phyloP scores from a whole-genome alignment of 345 rosid species.

The Citrus australasica region DNA sequence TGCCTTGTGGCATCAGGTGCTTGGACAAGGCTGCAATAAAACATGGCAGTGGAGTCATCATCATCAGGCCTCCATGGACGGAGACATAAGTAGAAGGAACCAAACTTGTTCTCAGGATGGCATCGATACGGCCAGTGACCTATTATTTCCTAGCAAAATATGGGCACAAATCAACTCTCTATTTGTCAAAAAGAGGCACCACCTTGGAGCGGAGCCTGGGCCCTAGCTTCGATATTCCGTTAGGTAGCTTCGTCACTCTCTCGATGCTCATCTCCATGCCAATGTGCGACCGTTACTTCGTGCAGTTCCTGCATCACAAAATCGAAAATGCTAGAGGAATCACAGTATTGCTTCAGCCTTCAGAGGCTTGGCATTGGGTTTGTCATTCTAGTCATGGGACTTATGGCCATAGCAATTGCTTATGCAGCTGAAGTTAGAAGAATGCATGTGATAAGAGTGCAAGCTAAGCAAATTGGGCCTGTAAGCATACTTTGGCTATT shows the following conservation, averaged over 20 bases:
- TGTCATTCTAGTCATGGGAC: conserved; percentile 40
- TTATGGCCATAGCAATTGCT: conserved; percentile 63
- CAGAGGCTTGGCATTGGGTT: conserved; percentile 81
- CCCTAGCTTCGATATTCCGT: conserved; percentile 53
- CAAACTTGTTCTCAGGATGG: conserved; percentile 68
- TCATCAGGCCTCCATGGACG: conserved; percentile 45
- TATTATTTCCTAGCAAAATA: conserved; percentile 66
- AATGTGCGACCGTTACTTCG: conserved; percentile 68
- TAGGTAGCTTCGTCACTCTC: conserved; percentile 76
- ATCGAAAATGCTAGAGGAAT: conserved; percentile 82
- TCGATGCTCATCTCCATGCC: conserved; percentile 82
- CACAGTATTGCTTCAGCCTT: conserved; percentile 39
- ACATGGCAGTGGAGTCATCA: conserved; percentile 19
- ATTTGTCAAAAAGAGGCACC: conserved; percentile 82
- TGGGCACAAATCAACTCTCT: conserved; percentile 95
- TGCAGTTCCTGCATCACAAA: conserved; percentile 60
- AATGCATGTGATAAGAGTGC: conserved; percentile 41
- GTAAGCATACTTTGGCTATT: conserved; percentile 82
- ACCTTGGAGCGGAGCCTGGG: conserved; percentile 63
- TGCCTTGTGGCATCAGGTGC: conserved; percentile 19
- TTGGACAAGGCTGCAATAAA: conserved; percentile 83
- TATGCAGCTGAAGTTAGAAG: conserved; percentile 60
- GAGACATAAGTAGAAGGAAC: conserved; percentile 75
- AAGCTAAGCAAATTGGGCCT: conserved; percentile 57
- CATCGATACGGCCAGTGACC: conserved; percentile 66